These are phyloP conservation scores for Zelonia costaricensis DNA, from an alignment of 208 protist genomes.

Conservation along the genomic window DNA sequence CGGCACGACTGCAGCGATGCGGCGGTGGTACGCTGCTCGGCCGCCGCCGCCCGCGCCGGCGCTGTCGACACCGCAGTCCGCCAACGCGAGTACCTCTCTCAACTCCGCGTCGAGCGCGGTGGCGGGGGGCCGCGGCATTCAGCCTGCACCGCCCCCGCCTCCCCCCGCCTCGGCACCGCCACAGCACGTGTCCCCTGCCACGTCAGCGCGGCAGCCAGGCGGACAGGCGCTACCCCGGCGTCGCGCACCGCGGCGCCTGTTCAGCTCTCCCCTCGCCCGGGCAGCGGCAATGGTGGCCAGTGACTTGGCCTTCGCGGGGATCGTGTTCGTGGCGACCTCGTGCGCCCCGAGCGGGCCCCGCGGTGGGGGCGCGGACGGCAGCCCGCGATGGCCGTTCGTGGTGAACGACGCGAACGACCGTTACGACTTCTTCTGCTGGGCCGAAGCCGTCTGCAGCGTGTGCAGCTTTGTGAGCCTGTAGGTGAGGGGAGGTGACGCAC, in stretches of 20 bases:
- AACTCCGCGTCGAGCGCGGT: too few species aligned
- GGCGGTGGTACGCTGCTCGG: slow-evolving; percentile 10
- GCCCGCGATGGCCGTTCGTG: slow-evolving; percentile 7
- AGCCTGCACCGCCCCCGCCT: too few species aligned
- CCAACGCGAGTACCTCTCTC: neutral
- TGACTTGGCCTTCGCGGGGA: slow-evolving; percentile 13
- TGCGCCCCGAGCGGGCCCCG: neutral
- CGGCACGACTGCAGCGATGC: slow-evolving; percentile 4
- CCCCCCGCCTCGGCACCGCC: too few species aligned
- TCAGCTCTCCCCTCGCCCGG: slow-evolving; percentile 1
- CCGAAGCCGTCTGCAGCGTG: slow-evolving; percentile 5
- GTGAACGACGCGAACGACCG: slow-evolving; percentile 6
- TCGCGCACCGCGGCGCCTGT: neutral
- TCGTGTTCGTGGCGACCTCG: slow-evolving; percentile 15
- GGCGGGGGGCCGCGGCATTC: too few species aligned
- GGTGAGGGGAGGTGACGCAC: neutral
- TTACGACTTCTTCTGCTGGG: slow-evolving; percentile 29
- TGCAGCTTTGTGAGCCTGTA: slow-evolving; percentile 1
- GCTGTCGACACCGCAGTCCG: neutral
- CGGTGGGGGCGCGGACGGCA: neutral
- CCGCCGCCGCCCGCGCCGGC: neutral
- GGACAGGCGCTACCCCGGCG: neutral
- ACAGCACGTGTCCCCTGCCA: too few species aligned
- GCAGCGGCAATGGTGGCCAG: neutral
- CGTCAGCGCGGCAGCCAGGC: neutral